Evolutionary conservation across 768 basidiomycete genomes (phyloP).

Genomic region (Panaeolus papilionaceus): DNA sequence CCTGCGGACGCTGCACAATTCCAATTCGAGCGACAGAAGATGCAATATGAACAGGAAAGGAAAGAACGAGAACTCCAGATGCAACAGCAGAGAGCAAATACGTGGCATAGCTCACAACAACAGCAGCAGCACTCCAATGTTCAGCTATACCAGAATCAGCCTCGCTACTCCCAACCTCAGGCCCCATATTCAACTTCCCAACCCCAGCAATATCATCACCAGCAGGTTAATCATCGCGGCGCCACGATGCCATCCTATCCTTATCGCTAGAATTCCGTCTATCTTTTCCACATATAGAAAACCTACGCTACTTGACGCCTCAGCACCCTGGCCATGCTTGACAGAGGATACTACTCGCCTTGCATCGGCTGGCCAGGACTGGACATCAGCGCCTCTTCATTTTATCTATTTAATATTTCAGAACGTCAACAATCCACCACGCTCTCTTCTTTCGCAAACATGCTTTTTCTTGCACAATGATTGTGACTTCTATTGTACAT

Average conservation of each 20-base stretch:
- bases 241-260: neutral
- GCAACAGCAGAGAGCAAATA: constrained; percentile 20
- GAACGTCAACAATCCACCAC: neutral
- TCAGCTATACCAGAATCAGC: neutral
- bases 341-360: neutral
- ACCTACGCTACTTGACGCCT: neutral
- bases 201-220: neutral
- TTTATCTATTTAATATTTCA: constrained; percentile 1
- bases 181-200: neutral
- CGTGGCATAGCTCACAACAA: constrained; percentile 18
- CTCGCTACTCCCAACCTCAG: neutral
- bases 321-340: neutral
- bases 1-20: constrained; percentile 25
- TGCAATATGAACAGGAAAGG: constrained; percentile 24
- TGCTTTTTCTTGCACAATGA: neutral
- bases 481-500: neutral
- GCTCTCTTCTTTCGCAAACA: neutral
- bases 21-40: constrained; percentile 28
- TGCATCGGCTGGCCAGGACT: neutral
- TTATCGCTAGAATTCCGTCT: neutral
- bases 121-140: neutral
- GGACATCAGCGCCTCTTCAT: neutral
- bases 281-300: neutral
- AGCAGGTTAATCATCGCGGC: neutral
- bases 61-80: constrained; percentile 17